Base-by-base conservation (phyloP, 208 protist species). In the Acanthamoeba pearcei region DNA sequence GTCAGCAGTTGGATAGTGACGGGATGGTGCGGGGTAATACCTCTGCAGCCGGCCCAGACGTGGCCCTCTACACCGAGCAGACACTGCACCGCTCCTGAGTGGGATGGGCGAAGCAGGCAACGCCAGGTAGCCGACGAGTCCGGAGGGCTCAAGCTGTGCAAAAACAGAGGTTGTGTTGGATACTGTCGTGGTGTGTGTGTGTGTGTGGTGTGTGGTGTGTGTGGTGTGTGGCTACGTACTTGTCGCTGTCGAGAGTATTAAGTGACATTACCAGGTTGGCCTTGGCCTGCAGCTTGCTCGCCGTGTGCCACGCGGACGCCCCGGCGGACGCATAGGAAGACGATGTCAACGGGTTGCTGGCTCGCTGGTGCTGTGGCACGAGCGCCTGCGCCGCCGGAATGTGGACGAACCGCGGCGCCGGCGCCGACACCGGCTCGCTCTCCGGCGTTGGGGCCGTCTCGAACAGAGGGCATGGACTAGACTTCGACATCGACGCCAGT, bases 51-150 rank as follows among this genome's bases (percentile, higher is more conserved):
- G 24, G 60, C 57, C 85, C 85, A 91, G 42, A 91, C 57, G 24
- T 53, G 85, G 35, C 12, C 55, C 62, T 74, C 85, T 2, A 55
- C 60, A n/a, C 12, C 22, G 38, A 72, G 60, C 64, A 91, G 22
- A 22, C 85, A 91, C 57, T 91, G 85, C 19, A 91, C 85, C 27
- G 85, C 85, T 2, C 85, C 85, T 6, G 62, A 76, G 64, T 91
- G 85, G 13, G 85, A 91, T 17, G 85, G 85, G 24, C 85, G 85
- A n/a, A 91, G 60, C 35, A 49, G 12, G 55, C 60, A 74, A 8
- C 57, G 64, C 55, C 64, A 91, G 1, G 32, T 38, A 57, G 60
- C 55, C 5, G 8, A 42, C 76, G 24, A 19, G n/a, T 35, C 5
- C 51, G 22, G 82, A 89, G 24, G 22, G 82, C 13, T 42, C 82